phyloP scores from a whole-genome alignment of 371 early-diverging fungal species.

The Mortierella sp. region DNA sequence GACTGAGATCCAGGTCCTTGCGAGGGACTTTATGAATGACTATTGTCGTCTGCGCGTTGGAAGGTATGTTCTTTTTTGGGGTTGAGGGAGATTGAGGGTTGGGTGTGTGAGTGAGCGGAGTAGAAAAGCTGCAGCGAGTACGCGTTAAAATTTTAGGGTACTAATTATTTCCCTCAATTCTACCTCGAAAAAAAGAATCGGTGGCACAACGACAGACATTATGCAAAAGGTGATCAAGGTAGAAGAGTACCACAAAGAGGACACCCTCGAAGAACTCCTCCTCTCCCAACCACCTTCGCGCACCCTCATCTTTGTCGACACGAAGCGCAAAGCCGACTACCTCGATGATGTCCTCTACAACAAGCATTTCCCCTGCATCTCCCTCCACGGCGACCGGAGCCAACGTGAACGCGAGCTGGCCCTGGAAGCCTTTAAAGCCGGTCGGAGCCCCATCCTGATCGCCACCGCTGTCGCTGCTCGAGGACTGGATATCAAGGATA shows the following conservation, averaged over 20 bases:
- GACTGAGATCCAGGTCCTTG: constrained; percentile 89
- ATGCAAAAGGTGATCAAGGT: constrained; percentile 66
- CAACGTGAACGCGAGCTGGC: constrained; percentile 89
- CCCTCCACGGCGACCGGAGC: constrained; percentile 83
- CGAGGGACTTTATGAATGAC: constrained; percentile 83
- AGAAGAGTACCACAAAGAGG: constrained; percentile 70
- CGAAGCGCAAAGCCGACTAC: constrained; percentile 86
- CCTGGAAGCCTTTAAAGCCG: constrained; percentile 78
- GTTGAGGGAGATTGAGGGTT: neutral
- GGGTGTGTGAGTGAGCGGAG: constrained; percentile 15
- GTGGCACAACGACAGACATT: constrained; percentile 67
- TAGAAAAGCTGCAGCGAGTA: neutral
- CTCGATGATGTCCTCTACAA: constrained; percentile 81
- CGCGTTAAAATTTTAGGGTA: neutral
- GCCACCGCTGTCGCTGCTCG: constrained; percentile 95
- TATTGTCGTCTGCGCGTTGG: constrained; percentile 57
- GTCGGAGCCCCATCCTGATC: constrained; percentile 84
- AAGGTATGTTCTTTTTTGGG: constrained; percentile 30
- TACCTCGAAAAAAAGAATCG: constrained; percentile 46
- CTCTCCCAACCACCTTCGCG: constrained; percentile 65
- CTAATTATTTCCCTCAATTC: neutral
- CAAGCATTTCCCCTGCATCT: constrained; percentile 72
- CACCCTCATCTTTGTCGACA: constrained; percentile 87
- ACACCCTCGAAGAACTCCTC: constrained; percentile 59
- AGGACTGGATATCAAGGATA: constrained; percentile 90